Conservation (phyloP, 163 green algal species). For the Chlamydomonas reinhardtii region DNA sequence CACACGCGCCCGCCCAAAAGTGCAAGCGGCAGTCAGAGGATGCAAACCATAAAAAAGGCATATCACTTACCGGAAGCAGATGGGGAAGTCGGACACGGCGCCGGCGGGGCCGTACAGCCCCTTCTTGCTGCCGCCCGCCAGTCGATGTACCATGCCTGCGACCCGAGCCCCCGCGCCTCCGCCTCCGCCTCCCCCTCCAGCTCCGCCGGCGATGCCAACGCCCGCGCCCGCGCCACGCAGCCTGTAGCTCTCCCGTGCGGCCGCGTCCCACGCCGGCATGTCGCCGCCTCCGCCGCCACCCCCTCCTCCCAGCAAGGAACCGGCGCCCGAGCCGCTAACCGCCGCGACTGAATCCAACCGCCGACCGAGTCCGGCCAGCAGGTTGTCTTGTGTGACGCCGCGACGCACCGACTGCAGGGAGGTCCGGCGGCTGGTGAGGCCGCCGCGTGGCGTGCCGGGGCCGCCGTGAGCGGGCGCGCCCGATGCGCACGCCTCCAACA, state of each 20-base stretch:
- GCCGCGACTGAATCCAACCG: constrained; percentile 8
- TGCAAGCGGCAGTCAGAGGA: too few relatives aligned
- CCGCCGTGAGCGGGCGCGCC: neutral
- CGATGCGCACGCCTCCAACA: neutral
- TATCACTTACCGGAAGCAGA: constrained; percentile 27
- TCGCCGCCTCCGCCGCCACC: neutral
- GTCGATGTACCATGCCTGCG: neutral
- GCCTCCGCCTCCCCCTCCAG: too few relatives aligned
- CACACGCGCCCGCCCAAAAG: too few relatives aligned
- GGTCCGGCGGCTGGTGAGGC: neutral
- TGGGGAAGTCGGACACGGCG: neutral
- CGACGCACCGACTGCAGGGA: neutral
- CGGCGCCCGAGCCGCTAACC: too few relatives aligned
- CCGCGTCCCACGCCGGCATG: constrained; percentile 38
- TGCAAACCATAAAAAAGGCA: too few relatives aligned
- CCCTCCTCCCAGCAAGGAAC: neutral
- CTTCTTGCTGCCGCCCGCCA: constrained; percentile 15
- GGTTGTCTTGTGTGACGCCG: neutral
- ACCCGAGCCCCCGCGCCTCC: constrained; percentile 1
- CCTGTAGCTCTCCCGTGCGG: neutral
- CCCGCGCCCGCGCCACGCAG: constrained; percentile 4
- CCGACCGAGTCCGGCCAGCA: neutral
- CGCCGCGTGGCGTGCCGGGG: too few relatives aligned
- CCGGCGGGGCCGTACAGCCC: neutral
- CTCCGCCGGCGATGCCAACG: neutral